Evolutionary conservation across 352 stramenopile species (phyloP).

Genomic region (Globisporangium middletonii): DNA sequence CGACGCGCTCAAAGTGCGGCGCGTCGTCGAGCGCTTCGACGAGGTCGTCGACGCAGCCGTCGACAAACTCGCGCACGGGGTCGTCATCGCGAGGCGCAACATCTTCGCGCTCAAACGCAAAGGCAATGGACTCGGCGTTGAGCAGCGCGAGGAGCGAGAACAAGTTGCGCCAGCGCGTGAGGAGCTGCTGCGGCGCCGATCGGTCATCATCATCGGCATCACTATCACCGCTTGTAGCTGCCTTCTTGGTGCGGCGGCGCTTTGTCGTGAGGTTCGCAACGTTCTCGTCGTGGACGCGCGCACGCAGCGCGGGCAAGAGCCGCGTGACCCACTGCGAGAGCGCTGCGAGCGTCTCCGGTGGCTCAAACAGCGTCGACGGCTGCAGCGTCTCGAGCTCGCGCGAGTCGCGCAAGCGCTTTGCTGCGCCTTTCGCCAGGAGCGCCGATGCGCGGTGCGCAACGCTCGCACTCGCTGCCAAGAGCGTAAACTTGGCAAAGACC

Average conservation of each 20-base stretch:
- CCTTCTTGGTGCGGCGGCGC: constrained; percentile 33
- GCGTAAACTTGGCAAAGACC: constrained; percentile 55
- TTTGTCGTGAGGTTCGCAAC: constrained; percentile 42
- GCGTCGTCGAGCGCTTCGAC: constrained; percentile 40
- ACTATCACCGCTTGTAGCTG: background rate
- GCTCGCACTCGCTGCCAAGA: constrained; percentile 44
- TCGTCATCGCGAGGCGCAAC: constrained; percentile 3
- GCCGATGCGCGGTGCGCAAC: constrained; percentile 43
- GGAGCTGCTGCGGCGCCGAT: constrained; percentile 29
- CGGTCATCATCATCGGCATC: constrained; percentile 17
- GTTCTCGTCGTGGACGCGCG: constrained; percentile 24
- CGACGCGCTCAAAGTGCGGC: constrained; percentile 47
- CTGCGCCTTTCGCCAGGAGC: constrained; percentile 33
- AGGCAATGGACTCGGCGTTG: constrained; percentile 54
- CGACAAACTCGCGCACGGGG: constrained; percentile 36
- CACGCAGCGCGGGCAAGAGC: constrained; percentile 46
- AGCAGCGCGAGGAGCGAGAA: constrained; percentile 60
- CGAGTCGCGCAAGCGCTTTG: constrained; percentile 30
- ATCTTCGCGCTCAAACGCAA: constrained; percentile 44
- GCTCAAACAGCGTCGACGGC: constrained; percentile 56
- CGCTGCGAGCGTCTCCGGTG: constrained; percentile 30
- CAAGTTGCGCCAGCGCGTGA: constrained; percentile 65
- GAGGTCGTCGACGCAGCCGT: constrained; percentile 38
- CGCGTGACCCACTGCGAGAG: constrained; percentile 49
- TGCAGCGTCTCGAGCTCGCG: constrained; percentile 44